Base-by-base conservation (phyloP, 371 early-diverging fungal genomes). In the Sporodiniella umbellata region DNA sequence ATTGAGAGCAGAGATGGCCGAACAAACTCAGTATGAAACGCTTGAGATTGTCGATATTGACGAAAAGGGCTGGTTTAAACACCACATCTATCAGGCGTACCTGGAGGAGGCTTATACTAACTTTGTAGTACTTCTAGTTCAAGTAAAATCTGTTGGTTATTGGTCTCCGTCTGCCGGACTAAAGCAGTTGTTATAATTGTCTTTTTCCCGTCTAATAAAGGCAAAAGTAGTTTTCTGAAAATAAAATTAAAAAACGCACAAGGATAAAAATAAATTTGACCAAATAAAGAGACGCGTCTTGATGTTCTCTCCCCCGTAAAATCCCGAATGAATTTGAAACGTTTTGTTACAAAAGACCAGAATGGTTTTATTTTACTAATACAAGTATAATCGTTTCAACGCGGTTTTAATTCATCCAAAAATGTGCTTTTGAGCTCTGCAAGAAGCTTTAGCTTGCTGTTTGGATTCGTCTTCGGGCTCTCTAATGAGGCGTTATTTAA, bases 21-120 rank as follows among this genome's bases (percentile, higher is more conserved):
- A 24, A 28, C 7, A 40, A 8, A 19, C 18, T 18, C 14, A 4
- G 12, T 4, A 19, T 14, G 22, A 48, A 31, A 33, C 44, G 15
- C 31, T 60, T 4, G 53, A 55, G 5, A 56, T 62, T 12, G 39
- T 39, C 12, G 26, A 19, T 1, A 45, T 59, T 1, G 51, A 59
- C 25, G 50, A 54, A 30, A 39, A 62, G 19, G 64, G 63, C 12
- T 60, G 61, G 56, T 58, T 59, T 42, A 31, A 53, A 33, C 61
- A 68, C 33, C 22, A 55, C 19, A 42, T 58, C 21, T 48, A 61
- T 4, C 64, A 64, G 30, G 52, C 47, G 2, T 21, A 60, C 8
- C 24, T 70, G 38, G 60, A 74, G 40, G 50, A 65, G 42, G 68
- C 65, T 1, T 73, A 58, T 42, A 60, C 59, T 17, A 67, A 68